Base-by-base conservation (phyloP, 202 grass and related monocot genomes). In the Dendrocalamus latiflorus region DNA sequence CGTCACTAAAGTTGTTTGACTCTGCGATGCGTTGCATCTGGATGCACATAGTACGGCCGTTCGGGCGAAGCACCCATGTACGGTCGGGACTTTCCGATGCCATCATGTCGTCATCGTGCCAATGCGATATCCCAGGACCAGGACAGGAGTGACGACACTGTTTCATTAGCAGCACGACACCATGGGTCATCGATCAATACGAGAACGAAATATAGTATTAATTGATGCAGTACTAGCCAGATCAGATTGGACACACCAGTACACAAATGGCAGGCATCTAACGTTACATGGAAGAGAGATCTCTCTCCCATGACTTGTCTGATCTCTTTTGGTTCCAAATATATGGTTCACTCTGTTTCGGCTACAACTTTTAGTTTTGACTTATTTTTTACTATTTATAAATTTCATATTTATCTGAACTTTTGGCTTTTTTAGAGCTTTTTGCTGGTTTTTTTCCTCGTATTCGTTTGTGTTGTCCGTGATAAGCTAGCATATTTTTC, bases 81-180 rank as follows among this genome's bases (percentile, higher is more conserved):
- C 26, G 26, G 9, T 9, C 1, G 51, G 5, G 17, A 68, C 33
- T 33, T 24, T 1, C 7, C 7, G 8, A 18, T 30, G 33, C 75
- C 44, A 72, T 79, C 43, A 68, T 81, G 78, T 76, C 71, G 33
- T 74, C 85, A 81, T 81, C 71, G 12, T 39, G 50, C 7, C 58
- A 47, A 47, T 11, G 39, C 3, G 17, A 25, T 12, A 34, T 54
- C 59, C 4, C 69, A 25, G 21, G 34, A 26, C 41, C 24, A 24
- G 18, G 20, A 38, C 61, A 18, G 30, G 18, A 61, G 55, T 61
- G 55, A 76, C 17, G 73, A 45, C 54, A 75, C 14, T 59, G 53
- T 75, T 22, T 74, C 71, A 9, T 74, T 54, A 34, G 15, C 47
- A 49, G 15, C 47, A 54, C 48, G 47, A 37, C 43, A 28, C 17